Evolutionary conservation across 768 basidiomycete genomes (phyloP), one percentile per base, ranked within the genome.

Genomic region (Xanthoconium stramineum): DNA sequence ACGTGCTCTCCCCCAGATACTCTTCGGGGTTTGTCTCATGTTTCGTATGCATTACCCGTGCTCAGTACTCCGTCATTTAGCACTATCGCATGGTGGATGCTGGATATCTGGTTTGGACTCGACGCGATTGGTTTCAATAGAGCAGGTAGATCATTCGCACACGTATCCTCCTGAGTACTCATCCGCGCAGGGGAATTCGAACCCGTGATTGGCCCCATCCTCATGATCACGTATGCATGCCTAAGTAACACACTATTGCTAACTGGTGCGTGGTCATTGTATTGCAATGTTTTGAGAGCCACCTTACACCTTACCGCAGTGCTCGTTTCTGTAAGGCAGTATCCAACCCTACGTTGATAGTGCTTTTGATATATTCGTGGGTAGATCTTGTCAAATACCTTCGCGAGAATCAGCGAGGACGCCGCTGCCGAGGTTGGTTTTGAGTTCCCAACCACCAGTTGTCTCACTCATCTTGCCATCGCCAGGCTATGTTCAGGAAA

Each of bases 381-480:
- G 69, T 62, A 93, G 91, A 98, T 98, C 47, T 76, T 99, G 28
- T 93, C 93, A 7, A 92, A 98, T 67, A 98, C 97, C 0, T 99
- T 99, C 69, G 86, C 95, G 1, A 90, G 82, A 8, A 93, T 98
- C 64, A 95, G 87, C 59, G 88, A 91, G 62, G 94, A 98, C 71
- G 97, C 96, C 32, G 86, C 83, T 1, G 94, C 94, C 1, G 94
- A 97, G 79, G 92, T 91, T 61, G 48, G 69, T 59, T 28, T 50
- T 9, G 8, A 33, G 20, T 40, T 45, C 29, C 15, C 5, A 12
- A 2, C 33, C 32, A 15, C 37, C 12, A n/a, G 11, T 13, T 30
- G 35, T 9, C n/a, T 46, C 33, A 28, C 47, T 50, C 40, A 55
- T 24, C 19, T 42, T 39, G 8, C 32, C 29, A 28, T 53, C 38